Evolutionary conservation across 1,284 basidiomycete species (phyloP).

Genomic region (Sanghuangporus weigelae): DNA sequence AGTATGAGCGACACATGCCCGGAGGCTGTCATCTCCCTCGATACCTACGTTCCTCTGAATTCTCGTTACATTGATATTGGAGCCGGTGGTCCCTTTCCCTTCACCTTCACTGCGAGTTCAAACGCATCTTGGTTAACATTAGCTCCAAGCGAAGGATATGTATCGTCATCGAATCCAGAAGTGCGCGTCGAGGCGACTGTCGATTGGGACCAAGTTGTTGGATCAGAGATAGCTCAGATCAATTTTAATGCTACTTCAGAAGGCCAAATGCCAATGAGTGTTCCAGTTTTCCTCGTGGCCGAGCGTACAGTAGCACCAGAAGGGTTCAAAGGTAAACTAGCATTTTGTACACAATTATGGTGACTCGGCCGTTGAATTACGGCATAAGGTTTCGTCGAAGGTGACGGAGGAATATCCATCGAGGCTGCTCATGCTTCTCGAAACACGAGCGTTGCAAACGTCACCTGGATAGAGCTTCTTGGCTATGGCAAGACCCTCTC

Average conservation of each 20-base stretch:
- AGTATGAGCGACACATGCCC: constrained; percentile 44
- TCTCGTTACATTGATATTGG: constrained; percentile 57
- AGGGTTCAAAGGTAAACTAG: constrained; percentile 6
- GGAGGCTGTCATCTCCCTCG: constrained; percentile 44
- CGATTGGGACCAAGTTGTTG: constrained; percentile 51
- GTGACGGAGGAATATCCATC: constrained; percentile 56
- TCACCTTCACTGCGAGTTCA: constrained; percentile 47
- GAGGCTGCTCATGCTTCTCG: constrained; percentile 55
- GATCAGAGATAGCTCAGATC: constrained; percentile 1
- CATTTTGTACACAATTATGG: neutral
- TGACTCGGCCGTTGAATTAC: neutral
- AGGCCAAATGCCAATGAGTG: constrained; percentile 10
- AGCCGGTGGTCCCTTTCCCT: constrained; percentile 53
- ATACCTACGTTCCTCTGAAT: constrained; percentile 47
- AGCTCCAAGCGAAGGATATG: constrained; percentile 40
- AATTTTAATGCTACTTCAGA: constrained; percentile 9
- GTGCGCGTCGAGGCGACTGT: constrained; percentile 51
- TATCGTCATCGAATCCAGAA: constrained; percentile 44
- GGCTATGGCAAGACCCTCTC: constrained; percentile 55
- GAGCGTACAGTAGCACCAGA: constrained; percentile 3
- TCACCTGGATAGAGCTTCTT: constrained; percentile 54
- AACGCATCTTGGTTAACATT: constrained; percentile 53
- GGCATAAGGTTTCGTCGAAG: constrained; percentile 49
- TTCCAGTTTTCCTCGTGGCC: constrained; percentile 10
- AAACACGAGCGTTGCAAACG: constrained; percentile 45